These are phyloP conservation scores for Garcia nutans DNA, from an alignment of 345 rosid species.

Conservation along the genomic window DNA sequence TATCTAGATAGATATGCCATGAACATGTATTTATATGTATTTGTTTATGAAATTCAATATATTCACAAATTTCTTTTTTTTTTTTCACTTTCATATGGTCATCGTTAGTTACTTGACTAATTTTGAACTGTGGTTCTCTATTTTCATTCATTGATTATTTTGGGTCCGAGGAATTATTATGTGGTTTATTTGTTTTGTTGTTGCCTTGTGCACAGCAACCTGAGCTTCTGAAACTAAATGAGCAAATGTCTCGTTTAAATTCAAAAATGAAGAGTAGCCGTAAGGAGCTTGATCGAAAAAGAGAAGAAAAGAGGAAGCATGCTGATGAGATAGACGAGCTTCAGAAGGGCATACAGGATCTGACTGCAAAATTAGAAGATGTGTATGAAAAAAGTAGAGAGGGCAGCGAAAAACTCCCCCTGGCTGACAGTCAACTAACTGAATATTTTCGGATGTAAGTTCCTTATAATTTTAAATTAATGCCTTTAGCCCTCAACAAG, in stretches of 20 bases:
- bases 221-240: constrained; percentile 81
- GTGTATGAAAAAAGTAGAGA: constrained; percentile 79
- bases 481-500: neutral
- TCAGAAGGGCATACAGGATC: constrained; percentile 64
- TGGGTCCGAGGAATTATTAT: neutral
- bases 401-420: constrained; percentile 69
- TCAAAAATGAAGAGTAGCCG: constrained; percentile 76
- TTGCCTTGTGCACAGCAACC: constrained; percentile 64
- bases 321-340: constrained; percentile 60
- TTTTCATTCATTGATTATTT: constrained; percentile 1
- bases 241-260: constrained; percentile 74
- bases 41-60: neutral
- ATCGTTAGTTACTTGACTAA: neutral
- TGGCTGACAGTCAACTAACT: constrained; percentile 72
- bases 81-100: neutral
- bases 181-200: constrained; percentile 14
- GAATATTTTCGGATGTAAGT: constrained; percentile 89
- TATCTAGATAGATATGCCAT: neutral
- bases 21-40: neutral
- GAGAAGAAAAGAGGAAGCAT: constrained; percentile 71
- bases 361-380: constrained; percentile 63
- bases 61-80: neutral
- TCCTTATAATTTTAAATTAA: constrained; percentile 14
- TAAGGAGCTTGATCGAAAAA: constrained; percentile 78
- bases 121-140: neutral